Percentiles rank a stretch among this genome's conserved stretches.
Evolutionary conservation across 345 rosid genomes (phyloP).

Genomic region (Excoecaria agallocha): DNA sequence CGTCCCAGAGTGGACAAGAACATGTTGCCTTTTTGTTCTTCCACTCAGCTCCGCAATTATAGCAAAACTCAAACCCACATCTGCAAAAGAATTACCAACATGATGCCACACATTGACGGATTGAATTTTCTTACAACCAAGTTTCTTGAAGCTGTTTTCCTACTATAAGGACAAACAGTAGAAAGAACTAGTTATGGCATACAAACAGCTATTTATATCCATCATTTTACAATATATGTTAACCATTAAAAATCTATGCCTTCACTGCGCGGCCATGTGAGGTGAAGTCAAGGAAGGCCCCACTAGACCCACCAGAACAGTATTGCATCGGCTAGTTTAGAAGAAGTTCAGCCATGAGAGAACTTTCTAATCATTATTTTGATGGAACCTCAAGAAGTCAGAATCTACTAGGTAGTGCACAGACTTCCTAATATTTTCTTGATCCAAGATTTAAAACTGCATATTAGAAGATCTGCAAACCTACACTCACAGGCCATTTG

Average conservation of each 20-base stretch:
- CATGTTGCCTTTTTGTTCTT: slow-evolving; percentile 54
- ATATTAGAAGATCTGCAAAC: not conserved
- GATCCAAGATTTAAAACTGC: not conserved
- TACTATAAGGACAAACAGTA: not conserved
- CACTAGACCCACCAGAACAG: too few relatives aligned
- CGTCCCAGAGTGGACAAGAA: slow-evolving; percentile 60
- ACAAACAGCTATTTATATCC: not conserved
- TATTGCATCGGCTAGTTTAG: too few relatives aligned
- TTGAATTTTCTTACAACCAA: not conserved
- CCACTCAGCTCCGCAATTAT: slow-evolving; percentile 64
- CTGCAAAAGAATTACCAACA: slow-evolving; percentile 28
- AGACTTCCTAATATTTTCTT: not conserved
- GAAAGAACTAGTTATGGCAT: not conserved
- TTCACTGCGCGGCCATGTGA: not conserved
- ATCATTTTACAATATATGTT: not conserved
- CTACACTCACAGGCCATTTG: not conserved
- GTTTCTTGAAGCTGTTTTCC: not conserved
- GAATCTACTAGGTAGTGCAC: too few relatives aligned
- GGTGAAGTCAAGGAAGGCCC: not conserved
- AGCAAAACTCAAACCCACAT: slow-evolving; percentile 66
- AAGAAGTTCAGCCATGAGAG: too few relatives aligned
- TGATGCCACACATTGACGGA: not conserved
- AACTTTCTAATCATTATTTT: too few relatives aligned
- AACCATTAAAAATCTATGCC: not conserved
- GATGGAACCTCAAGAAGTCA: too few relatives aligned